These are phyloP conservation scores for Aspergillus tanneri DNA, from an alignment of 2,329 filamentous ascomycete genomes.

Conservation along the genomic window DNA sequence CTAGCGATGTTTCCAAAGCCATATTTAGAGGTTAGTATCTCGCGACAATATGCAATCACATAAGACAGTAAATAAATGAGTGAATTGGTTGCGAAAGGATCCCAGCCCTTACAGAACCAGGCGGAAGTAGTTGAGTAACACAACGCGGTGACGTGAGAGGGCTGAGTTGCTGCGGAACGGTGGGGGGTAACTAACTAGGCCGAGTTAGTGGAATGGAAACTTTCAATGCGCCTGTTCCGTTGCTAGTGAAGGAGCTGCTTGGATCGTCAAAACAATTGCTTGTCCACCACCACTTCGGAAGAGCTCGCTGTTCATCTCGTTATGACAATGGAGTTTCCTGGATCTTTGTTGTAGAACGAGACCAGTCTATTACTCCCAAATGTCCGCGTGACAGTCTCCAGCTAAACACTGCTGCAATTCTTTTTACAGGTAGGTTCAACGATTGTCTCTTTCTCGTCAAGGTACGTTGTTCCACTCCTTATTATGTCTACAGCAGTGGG, in stretches of 20 bases:
- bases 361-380: constrained; percentile 4
- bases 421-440: constrained; percentile 20
- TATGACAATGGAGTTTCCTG: constrained; percentile 10
- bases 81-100: background rate
- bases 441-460: constrained; percentile 1
- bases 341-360: background rate
- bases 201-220: constrained; percentile 18
- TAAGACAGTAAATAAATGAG: background rate
- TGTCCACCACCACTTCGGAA: background rate
- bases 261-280: constrained; percentile 23
- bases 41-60: background rate
- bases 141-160: constrained; percentile 17
- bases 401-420: background rate
- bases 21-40: constrained; percentile 26
- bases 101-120: background rate
- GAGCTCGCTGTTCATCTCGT: background rate
- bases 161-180: constrained; percentile 11
- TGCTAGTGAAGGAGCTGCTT: constrained; percentile 15
- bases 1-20: constrained; percentile 50
- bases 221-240: constrained; percentile 20
- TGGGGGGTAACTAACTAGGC: constrained; percentile 17
- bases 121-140: background rate
- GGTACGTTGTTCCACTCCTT: constrained; percentile 2
- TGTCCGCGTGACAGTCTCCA: constrained; percentile 7
- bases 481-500: background rate